These are phyloP conservation scores for Wolfiporia cocos DNA, from an alignment of 1,284 basidiomycete species.

Conservation along the genomic window DNA sequence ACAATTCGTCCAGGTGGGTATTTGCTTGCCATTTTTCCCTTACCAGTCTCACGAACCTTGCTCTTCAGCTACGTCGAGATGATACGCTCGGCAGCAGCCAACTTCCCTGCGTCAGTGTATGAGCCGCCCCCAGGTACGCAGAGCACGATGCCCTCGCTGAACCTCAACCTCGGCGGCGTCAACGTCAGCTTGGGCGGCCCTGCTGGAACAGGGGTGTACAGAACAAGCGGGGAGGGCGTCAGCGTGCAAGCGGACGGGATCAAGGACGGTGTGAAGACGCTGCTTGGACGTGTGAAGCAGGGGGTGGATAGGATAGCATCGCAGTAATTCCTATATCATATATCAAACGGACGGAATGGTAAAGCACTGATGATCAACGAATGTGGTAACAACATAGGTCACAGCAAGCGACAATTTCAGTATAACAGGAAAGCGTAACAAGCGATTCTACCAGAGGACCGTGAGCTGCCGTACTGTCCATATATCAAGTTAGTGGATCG, in stretches of 20 bases:
- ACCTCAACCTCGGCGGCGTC: slow-evolving; percentile 86
- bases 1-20: slow-evolving; percentile 82
- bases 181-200: slow-evolving; percentile 88
- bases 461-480: no score
- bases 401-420: no score
- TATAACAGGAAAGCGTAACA: no score
- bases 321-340: slow-evolving; percentile 8
- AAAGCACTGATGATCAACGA: no score
- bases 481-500: no score
- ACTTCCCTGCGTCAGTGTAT: slow-evolving; percentile 60
- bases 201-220: slow-evolving; percentile 76
- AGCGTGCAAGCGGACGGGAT: slow-evolving; percentile 73
- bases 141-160: slow-evolving; percentile 67
- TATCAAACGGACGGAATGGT: no score
- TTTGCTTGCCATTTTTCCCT: neutral
- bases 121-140: slow-evolving; percentile 66
- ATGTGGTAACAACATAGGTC: no score
- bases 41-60: slow-evolving; percentile 9
- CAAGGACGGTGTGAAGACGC: slow-evolving; percentile 78
- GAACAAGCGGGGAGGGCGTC: slow-evolving; percentile 62
- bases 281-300: slow-evolving; percentile 85
- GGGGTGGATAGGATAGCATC: slow-evolving; percentile 68
- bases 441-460: no score
- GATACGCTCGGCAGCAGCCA: slow-evolving; percentile 55
- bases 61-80: slow-evolving; percentile 66